Evolutionary conservation across 2,329 filamentous ascomycete species (phyloP).

Genomic region (Penicillium sp.): DNA sequence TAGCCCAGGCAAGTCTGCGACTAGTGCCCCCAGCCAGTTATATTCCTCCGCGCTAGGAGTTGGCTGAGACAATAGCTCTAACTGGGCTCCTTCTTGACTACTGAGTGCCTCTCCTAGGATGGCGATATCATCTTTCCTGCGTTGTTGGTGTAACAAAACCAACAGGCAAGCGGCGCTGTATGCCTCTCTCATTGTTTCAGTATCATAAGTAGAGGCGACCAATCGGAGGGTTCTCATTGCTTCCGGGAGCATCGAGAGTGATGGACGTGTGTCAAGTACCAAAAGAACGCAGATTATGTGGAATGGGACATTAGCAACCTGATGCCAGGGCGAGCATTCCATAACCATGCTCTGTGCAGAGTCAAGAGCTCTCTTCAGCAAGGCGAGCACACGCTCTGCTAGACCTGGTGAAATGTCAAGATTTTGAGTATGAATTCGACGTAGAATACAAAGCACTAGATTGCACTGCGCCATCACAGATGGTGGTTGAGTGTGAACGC

Average conservation of each 20-base stretch:
- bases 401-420: slow-evolving; percentile 46
- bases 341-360: slow-evolving; percentile 52
- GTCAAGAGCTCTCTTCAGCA: slow-evolving; percentile 49
- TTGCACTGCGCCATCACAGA: slow-evolving; percentile 59
- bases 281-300: slow-evolving; percentile 60
- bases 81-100: slow-evolving; percentile 16
- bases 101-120: slow-evolving; percentile 37
- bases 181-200: slow-evolving; percentile 54
- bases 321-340: slow-evolving; percentile 58
- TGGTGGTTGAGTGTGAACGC: slow-evolving; percentile 46
- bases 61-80: slow-evolving; percentile 13
- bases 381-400: slow-evolving; percentile 50
- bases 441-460: slow-evolving; percentile 57
- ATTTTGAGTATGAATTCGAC: slow-evolving; percentile 56
- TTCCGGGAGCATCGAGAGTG: slow-evolving; percentile 52
- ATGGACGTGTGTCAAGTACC: slow-evolving; percentile 56
- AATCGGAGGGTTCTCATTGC: slow-evolving; percentile 54
- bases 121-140: slow-evolving; percentile 45
- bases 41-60: slow-evolving; percentile 35
- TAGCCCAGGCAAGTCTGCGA: slow-evolving; percentile 47
- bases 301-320: slow-evolving; percentile 63
- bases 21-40: slow-evolving; percentile 46
- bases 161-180: slow-evolving; percentile 57
- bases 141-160: slow-evolving; percentile 54
- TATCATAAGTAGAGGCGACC: slow-evolving; percentile 50